These are phyloP conservation scores for Xylaria sp. DNA, from an alignment of 495 filamentous ascomycete genomes.

Conservation along the genomic window DNA sequence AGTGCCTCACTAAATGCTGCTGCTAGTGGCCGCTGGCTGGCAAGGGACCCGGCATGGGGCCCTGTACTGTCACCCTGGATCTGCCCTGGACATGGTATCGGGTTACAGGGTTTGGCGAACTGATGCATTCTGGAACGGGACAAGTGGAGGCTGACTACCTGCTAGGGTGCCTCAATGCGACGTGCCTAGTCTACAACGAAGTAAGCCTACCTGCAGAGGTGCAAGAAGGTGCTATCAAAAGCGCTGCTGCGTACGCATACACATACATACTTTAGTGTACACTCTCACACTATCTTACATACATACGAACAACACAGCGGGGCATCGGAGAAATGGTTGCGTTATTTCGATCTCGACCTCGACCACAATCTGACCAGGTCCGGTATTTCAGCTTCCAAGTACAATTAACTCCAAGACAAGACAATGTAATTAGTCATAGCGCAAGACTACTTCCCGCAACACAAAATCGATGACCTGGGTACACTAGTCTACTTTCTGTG, in stretches of 20 bases:
- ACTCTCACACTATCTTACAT: too few relatives aligned
- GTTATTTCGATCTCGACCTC: too few relatives aligned
- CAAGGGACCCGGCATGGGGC: background rate
- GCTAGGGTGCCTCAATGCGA: background rate
- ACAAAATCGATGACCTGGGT: too few relatives aligned
- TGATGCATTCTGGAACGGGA: background rate
- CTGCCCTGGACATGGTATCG: background rate
- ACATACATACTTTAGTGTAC: too few relatives aligned
- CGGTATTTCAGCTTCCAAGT: too few relatives aligned
- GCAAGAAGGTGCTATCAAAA: background rate
- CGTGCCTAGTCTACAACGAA: background rate
- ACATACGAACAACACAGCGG: background rate
- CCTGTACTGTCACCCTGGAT: slow-evolving; percentile 7
- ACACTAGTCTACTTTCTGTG: background rate
- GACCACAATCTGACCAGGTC: too few relatives aligned
- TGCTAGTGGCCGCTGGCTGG: too few relatives aligned
- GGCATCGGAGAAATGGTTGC: background rate
- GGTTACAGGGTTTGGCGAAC: slow-evolving; percentile 2
- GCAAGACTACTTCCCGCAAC: too few relatives aligned
- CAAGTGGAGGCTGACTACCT: background rate
- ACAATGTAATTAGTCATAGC: too few relatives aligned
- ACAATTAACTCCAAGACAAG: too few relatives aligned
- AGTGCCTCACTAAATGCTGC: background rate
- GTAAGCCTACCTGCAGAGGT: background rate
- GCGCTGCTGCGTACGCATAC: too few relatives aligned